Evolutionary conservation across 768 basidiomycete genomes (phyloP).

Genomic region (Naganishia antarctica): DNA sequence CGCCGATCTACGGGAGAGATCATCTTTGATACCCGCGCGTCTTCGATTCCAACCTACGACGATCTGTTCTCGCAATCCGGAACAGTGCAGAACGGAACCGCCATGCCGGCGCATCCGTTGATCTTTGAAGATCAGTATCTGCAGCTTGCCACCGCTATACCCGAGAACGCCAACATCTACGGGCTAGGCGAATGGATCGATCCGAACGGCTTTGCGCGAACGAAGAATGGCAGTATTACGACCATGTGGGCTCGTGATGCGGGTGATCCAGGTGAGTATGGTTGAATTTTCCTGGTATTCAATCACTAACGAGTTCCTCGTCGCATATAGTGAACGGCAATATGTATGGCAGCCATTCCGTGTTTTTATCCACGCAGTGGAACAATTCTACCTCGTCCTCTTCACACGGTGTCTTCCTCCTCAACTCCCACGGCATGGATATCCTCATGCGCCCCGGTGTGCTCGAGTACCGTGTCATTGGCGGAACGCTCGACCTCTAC

Average conservation of each 20-base stretch:
- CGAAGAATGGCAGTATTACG: slow-evolving; percentile 15
- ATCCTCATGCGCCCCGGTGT: slow-evolving; percentile 58
- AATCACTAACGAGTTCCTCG: background rate
- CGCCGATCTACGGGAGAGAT: slow-evolving; percentile 58
- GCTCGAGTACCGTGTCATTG: slow-evolving; percentile 67
- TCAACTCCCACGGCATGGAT: slow-evolving; percentile 67
- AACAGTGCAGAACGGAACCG: slow-evolving; percentile 54
- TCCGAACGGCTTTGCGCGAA: slow-evolving; percentile 10
- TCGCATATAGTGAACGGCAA: slow-evolving; percentile 35
- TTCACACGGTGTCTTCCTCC: slow-evolving; percentile 71
- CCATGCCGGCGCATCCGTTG: slow-evolving; percentile 59
- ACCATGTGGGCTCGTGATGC: slow-evolving; percentile 14
- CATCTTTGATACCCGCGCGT: slow-evolving; percentile 66
- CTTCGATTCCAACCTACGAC: slow-evolving; percentile 61
- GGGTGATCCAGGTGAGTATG: background rate
- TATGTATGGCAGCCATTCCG: slow-evolving; percentile 36
- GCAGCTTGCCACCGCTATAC: slow-evolving; percentile 63
- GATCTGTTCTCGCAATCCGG: slow-evolving; percentile 55
- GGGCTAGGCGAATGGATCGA: slow-evolving; percentile 61
- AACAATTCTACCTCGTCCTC: slow-evolving; percentile 34
- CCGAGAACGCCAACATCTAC: slow-evolving; percentile 64
- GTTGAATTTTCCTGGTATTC: background rate
- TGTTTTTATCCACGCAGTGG: slow-evolving; percentile 33
- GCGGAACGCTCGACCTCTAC: slow-evolving; percentile 72
- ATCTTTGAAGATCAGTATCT: slow-evolving; percentile 75